Percentiles rank a stretch among this genome's conserved stretches.
Conservation (phyloP, 1,284 basidiomycete genomes). For the Anthracocystis walkeri region DNA sequence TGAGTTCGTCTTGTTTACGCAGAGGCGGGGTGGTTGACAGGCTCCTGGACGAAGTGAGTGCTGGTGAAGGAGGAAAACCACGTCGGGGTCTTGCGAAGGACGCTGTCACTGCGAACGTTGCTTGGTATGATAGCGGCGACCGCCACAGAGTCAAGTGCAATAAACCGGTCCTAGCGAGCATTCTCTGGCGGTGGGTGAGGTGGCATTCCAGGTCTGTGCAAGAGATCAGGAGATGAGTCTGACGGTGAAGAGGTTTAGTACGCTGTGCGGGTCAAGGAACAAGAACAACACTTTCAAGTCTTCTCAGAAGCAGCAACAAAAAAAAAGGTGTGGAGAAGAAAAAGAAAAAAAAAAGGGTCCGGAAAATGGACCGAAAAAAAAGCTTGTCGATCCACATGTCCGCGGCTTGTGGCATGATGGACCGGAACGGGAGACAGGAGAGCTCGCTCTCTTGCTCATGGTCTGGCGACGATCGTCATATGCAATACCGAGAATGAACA, state of each 20-base stretch:
- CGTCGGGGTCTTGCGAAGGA: neutral
- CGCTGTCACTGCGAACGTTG: no score
- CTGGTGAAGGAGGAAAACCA: neutral
- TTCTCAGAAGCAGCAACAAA: neutral
- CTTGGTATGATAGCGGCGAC: neutral
- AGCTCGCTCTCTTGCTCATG: no score
- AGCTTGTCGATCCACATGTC: neutral
- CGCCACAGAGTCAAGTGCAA: neutral
- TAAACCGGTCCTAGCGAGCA: neutral
- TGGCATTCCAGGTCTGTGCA: no score
- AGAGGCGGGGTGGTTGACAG: neutral
- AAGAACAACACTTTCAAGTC: neutral
- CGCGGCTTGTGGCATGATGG: no score
- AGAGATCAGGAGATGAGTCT: neutral
- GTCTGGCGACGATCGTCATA: no score
- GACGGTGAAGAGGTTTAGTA: neutral
- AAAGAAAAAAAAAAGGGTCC: constrained; percentile 3
- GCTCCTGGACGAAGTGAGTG: neutral
- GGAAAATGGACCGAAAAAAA: constrained; percentile 6
- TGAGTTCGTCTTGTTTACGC: neutral
- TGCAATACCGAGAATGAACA: no score
- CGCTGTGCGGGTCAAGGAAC: neutral
- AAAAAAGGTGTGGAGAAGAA: neutral
- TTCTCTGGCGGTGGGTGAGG: neutral
- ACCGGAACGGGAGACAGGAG: no score